Evolutionary conservation across 176 grass and related monocot genomes (phyloP).

Genomic region (Aegilops sharonensis): DNA sequence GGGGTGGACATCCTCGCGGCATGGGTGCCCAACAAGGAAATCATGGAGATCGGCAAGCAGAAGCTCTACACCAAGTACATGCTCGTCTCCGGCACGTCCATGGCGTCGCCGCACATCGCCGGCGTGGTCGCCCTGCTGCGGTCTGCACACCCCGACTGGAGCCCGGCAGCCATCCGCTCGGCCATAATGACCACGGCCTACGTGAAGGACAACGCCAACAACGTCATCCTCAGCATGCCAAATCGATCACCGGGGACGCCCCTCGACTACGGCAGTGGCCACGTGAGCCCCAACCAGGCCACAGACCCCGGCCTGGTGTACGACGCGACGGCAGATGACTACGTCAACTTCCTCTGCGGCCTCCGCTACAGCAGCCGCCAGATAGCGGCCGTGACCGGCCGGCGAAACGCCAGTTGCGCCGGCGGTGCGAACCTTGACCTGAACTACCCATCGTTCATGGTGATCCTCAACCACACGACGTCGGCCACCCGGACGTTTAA

Average conservation of each 20-base stretch:
- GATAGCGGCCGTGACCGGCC: constrained; percentile 41
- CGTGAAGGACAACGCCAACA: constrained; percentile 49
- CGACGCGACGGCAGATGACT: constrained; percentile 50
- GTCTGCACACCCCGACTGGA: constrained; percentile 62
- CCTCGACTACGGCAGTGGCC: constrained; percentile 63
- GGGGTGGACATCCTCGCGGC: constrained; percentile 79
- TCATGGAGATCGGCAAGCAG: constrained; percentile 30
- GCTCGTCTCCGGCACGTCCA: constrained; percentile 74
- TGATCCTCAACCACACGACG: constrained; percentile 50
- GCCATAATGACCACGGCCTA: constrained; percentile 86
- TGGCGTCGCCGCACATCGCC: constrained; percentile 68
- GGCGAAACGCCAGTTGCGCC: constrained; percentile 35
- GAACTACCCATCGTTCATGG: constrained; percentile 75
- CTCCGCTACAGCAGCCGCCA: constrained; percentile 45
- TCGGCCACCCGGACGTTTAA: constrained; percentile 47
- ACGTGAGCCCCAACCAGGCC: constrained; percentile 63
- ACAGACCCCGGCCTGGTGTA: constrained; percentile 68
- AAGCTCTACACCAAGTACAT: constrained; percentile 45
- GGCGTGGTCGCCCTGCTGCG: constrained; percentile 67
- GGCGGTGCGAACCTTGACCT: constrained; percentile 47
- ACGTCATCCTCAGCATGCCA: constrained; percentile 33
- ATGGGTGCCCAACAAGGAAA: constrained; percentile 55
- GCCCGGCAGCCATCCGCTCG: constrained; percentile 55
- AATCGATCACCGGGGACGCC: constrained; percentile 34
- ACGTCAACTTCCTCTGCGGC: constrained; percentile 61